These are phyloP conservation scores for Beauveria medogensis DNA, from an alignment of 2,329 filamentous ascomycete genomes.

Conservation along the genomic window DNA sequence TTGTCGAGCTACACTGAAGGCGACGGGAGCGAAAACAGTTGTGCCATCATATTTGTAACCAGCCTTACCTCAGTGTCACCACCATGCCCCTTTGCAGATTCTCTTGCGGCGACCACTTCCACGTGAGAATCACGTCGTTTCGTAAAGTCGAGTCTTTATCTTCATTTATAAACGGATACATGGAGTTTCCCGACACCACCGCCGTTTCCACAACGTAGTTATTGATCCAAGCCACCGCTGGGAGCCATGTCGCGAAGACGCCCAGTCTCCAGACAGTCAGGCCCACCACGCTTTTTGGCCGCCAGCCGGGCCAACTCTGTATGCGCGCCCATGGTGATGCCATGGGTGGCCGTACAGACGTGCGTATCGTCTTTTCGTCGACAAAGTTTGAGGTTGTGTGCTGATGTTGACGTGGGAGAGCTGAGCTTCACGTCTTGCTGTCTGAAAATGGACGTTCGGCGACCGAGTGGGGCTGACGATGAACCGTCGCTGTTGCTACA, in stretches of 20 bases:
- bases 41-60: background rate
- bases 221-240: constrained; percentile 54
- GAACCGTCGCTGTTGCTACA: background rate
- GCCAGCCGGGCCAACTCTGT: constrained; percentile 14
- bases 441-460: background rate
- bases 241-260: constrained; percentile 52
- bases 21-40: background rate
- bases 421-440: background rate
- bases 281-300: constrained; percentile 17
- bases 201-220: constrained; percentile 51
- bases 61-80: constrained; percentile 58
- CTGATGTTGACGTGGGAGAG: background rate
- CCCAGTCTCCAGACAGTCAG: constrained; percentile 39
- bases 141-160: constrained; percentile 48
- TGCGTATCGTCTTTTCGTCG: background rate
- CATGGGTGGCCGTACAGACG: constrained; percentile 20
- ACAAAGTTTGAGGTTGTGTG: background rate
- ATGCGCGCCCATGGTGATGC: constrained; percentile 31
- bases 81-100: constrained; percentile 64
- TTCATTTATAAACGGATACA: constrained; percentile 71
- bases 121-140: constrained; percentile 49
- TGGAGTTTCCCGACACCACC: constrained; percentile 54
- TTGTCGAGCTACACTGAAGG: background rate
- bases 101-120: constrained; percentile 50
- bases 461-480: background rate